Evolutionary conservation across 75 land plant genomes (phyloP).

Genomic region (Chamaecyparis obtusa): DNA sequence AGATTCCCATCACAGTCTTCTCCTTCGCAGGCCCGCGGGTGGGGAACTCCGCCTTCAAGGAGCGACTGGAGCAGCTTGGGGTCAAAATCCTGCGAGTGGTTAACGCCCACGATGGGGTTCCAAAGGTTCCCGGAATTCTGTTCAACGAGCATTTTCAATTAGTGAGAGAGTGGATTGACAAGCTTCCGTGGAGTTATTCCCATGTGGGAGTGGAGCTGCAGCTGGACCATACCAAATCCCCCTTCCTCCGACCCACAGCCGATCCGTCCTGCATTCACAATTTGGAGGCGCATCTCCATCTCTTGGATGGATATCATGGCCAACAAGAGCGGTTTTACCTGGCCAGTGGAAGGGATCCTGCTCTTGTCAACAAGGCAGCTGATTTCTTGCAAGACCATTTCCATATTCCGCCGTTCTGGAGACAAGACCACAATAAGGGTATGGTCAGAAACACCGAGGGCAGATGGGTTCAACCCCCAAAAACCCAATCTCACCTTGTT

Average conservation of each 20-base stretch:
- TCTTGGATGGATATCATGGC: too few relatives aligned
- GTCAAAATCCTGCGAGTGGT: too few relatives aligned
- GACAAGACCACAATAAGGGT: constrained; percentile 66
- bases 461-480: constrained; percentile 36
- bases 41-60: constrained; percentile 2
- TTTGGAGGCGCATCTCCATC: too few relatives aligned
- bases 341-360: too few relatives aligned
- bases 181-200: constrained; percentile 33
- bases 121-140: constrained; percentile 28
- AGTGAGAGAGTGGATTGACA: not conserved
- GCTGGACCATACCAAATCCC: too few relatives aligned
- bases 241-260: too few relatives aligned
- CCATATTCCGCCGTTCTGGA: constrained; percentile 57
- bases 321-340: too few relatives aligned
- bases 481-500: too few relatives aligned
- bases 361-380: too few relatives aligned
- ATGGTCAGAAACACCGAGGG: constrained; percentile 41
- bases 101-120: constrained; percentile 12
- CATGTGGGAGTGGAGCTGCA: too few relatives aligned
- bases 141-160: constrained; percentile 7
- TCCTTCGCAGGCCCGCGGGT: constrained; percentile 22
- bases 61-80: too few relatives aligned
- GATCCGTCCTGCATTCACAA: too few relatives aligned
- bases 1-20: constrained; percentile 25
- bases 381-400: constrained; percentile 7